Evolutionary conservation across 148 eudicot species (phyloP).

Genomic region (Heliosperma pusillum): DNA sequence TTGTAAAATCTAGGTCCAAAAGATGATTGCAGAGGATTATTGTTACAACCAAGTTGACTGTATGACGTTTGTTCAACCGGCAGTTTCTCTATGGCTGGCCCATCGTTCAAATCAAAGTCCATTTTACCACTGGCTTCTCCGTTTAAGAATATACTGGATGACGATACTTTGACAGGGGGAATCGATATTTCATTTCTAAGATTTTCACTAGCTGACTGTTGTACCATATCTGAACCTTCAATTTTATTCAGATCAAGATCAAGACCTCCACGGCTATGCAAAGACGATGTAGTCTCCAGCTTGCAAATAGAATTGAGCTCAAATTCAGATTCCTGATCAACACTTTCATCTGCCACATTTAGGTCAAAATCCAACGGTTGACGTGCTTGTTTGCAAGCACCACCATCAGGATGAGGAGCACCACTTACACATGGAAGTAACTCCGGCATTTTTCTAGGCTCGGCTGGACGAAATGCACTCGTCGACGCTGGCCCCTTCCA

Average conservation of each 20-base stretch:
- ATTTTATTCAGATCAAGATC: constrained; percentile 73
- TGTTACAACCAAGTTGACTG: constrained; percentile 31
- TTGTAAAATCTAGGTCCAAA: constrained; percentile 49
- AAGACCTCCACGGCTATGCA: constrained; percentile 43
- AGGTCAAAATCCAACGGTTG: constrained; percentile 69
- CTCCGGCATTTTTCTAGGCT: constrained; percentile 59
- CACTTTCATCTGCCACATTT: constrained; percentile 78
- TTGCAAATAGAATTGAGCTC: constrained; percentile 17
- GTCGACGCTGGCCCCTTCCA: constrained; percentile 97
- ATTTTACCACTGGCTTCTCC: constrained; percentile 40
- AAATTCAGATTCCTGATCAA: constrained; percentile 22
- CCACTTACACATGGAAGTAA: constrained; percentile 24
- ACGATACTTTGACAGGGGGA: constrained; percentile 26
- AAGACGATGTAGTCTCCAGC: constrained; percentile 31
- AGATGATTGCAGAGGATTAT: constrained; percentile 33
- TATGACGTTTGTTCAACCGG: constrained; percentile 31
- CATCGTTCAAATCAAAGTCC: constrained; percentile 84
- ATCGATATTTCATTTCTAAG: constrained; percentile 32
- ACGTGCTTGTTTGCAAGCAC: constrained; percentile 42
- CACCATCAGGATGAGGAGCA: constrained; percentile 29
- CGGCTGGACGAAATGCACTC: constrained; percentile 94
- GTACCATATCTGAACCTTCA: constrained; percentile 39
- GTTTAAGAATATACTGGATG: constrained; percentile 32
- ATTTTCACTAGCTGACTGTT: constrained; percentile 33
- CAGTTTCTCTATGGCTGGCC: constrained; percentile 64